Percentiles rank a stretch among this genome's conserved stretches.
These are phyloP conservation scores for Cucurbita ficifolia DNA, from an alignment of 306 rosid species.

Conservation along the genomic window DNA sequence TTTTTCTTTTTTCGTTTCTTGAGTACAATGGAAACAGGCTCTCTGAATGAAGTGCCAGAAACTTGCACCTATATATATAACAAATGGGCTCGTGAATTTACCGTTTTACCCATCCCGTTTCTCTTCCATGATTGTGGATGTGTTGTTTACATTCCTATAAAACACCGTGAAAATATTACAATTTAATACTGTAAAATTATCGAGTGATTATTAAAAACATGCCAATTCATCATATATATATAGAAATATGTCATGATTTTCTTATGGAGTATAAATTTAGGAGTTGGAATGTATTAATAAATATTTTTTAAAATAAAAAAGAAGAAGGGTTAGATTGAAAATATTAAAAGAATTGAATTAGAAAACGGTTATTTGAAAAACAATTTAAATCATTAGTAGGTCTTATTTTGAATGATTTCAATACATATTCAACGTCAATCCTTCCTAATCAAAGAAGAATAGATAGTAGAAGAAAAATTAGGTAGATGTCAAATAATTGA, in stretches of 20 bases:
- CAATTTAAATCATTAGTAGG: not conserved
- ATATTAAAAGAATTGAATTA: not conserved
- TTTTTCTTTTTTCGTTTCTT: not conserved
- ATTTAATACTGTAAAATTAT: no score
- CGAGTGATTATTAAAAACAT: no score
- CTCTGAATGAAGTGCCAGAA: slow-evolving; percentile 1
- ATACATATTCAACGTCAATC: not conserved
- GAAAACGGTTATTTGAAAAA: not conserved
- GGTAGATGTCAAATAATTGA: slow-evolving; percentile 1
- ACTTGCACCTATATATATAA: slow-evolving; percentile 3
- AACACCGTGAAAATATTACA: no score
- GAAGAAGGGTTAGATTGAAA: not conserved
- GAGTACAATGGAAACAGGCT: not conserved
- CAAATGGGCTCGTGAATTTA: not conserved
- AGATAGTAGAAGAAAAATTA: not conserved
- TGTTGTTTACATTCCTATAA: not conserved
- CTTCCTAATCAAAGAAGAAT: not conserved
- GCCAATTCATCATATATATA: no score
- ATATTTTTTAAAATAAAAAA: no score
- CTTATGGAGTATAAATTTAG: not conserved
- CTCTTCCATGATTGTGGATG: not conserved
- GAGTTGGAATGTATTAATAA: not conserved
- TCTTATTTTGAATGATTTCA: not conserved
- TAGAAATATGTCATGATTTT: no score
- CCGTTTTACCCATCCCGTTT: not conserved